These are phyloP conservation scores for Cutaneotrichosporon cavernicola DNA, from an alignment of 1,284 basidiomycete species.

Conservation along the genomic window DNA sequence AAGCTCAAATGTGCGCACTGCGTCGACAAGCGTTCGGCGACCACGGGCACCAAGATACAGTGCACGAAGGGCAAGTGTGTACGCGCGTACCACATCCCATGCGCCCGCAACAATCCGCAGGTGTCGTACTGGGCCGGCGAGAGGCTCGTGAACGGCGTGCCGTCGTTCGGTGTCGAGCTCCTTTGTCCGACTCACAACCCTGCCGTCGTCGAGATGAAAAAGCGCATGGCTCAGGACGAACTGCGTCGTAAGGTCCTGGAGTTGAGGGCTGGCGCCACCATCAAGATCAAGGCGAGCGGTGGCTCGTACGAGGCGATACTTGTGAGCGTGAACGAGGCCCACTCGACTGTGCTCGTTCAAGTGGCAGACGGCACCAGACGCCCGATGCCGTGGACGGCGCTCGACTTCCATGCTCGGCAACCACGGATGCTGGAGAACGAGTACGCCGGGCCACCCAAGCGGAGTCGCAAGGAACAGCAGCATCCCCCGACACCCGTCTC, in stretches of 20 bases:
- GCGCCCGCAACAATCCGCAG: conserved; percentile 59
- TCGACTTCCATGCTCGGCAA: conserved; percentile 22
- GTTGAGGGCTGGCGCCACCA: conserved; percentile 65
- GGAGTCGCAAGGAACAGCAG: conserved; percentile 22
- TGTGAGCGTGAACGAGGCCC: conserved; percentile 66
- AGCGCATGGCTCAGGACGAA: conserved; percentile 53
- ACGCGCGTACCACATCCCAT: conserved; percentile 89
- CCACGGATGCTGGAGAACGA: conserved; percentile 25
- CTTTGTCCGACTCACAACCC: conserved; percentile 80
- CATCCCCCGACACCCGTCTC: neutral
- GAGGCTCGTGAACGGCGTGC: conserved; percentile 5
- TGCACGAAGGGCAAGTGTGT: conserved; percentile 88
- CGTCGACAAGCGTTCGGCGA: conserved; percentile 63
- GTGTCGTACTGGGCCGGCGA: conserved; percentile 31
- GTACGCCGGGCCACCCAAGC: conserved; percentile 23
- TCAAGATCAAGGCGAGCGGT: conserved; percentile 67
- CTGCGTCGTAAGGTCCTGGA: conserved; percentile 61
- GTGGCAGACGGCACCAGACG: conserved; percentile 8
- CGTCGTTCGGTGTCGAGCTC: conserved; percentile 62
- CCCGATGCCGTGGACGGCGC: conserved; percentile 18
- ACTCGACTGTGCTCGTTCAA: conserved; percentile 65
- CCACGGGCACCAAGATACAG: conserved; percentile 86
- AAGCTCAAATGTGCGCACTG: conserved; percentile 86
- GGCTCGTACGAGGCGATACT: conserved; percentile 72
- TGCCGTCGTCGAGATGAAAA: conserved; percentile 55